phyloP scores from a whole-genome alignment of 164 flowering plant species.

The Nymphaea colorata region DNA sequence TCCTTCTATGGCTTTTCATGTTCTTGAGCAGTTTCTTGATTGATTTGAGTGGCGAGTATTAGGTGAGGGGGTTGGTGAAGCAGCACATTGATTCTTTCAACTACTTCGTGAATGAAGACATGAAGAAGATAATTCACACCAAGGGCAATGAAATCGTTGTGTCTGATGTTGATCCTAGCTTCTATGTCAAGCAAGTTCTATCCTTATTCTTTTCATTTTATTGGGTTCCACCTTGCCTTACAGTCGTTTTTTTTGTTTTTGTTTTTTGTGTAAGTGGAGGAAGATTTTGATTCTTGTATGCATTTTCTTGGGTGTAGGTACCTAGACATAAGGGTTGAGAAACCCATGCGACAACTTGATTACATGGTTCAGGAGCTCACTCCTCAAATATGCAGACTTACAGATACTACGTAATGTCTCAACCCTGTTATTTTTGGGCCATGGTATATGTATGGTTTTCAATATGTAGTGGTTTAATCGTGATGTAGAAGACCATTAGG shows the following conservation, averaged over 20 bases:
- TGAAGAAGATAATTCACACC: slow-evolving; percentile 64
- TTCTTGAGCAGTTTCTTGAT: neutral
- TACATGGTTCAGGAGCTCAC: neutral
- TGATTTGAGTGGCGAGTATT: neutral
- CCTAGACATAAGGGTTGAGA: neutral
- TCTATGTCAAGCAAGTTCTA: slow-evolving; percentile 35
- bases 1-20: neutral
- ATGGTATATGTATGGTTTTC: neutral
- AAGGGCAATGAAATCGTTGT: slow-evolving; percentile 31
- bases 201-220: neutral
- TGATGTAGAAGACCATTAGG: neutral
- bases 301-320: neutral
- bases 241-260: neutral
- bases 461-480: neutral
- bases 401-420: neutral
- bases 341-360: neutral
- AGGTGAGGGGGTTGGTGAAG: slow-evolving; percentile 92
- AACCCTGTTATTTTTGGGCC: neutral
- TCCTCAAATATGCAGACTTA: neutral
- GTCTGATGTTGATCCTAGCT: slow-evolving; percentile 21
- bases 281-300: neutral
- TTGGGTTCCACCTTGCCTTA: neutral
- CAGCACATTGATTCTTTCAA: slow-evolving; percentile 92
- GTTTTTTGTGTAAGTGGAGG: neutral
- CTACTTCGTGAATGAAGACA: slow-evolving; percentile 55